Evolutionary conservation across 345 rosid genomes (phyloP).

Genomic region (Eucalyptus albens): DNA sequence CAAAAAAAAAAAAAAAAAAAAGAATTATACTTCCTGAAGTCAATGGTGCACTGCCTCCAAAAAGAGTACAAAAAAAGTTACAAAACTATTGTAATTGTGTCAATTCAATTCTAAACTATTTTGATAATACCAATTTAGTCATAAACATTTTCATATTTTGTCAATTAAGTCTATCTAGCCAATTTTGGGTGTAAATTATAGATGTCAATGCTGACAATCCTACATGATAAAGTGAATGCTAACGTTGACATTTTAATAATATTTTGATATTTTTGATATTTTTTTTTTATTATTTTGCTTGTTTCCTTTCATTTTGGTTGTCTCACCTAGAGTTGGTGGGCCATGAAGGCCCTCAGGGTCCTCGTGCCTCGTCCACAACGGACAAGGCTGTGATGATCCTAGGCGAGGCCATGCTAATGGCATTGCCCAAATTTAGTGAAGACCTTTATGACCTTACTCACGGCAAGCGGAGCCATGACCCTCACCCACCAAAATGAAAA

Average conservation of each 20-base stretch:
- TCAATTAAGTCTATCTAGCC: not conserved
- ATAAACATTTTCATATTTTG: not conserved
- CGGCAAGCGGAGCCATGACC: accelerated
- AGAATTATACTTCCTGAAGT: not conserved
- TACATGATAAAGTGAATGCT: accelerated
- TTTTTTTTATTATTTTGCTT: no score
- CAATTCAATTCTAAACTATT: not conserved
- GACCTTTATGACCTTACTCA: not conserved
- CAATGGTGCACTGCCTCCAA: not conserved
- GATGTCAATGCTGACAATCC: not conserved
- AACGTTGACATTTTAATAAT: no score
- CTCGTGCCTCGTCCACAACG: accelerated
- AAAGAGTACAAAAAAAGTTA: not conserved
- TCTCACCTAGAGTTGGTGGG: no score
- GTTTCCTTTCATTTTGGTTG: not conserved
- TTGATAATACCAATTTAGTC: not conserved
- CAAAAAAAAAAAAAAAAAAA: no score
- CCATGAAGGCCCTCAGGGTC: not conserved
- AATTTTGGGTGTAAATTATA: not conserved
- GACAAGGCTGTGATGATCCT: accelerated
- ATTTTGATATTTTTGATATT: no score
- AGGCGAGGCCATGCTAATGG: not conserved
- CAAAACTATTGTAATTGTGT: not conserved
- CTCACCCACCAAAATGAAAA: accelerated
- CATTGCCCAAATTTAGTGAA: not conserved